Conservation (phyloP, 495 filamentous ascomycete species). For the Neurospora tetraspora region DNA sequence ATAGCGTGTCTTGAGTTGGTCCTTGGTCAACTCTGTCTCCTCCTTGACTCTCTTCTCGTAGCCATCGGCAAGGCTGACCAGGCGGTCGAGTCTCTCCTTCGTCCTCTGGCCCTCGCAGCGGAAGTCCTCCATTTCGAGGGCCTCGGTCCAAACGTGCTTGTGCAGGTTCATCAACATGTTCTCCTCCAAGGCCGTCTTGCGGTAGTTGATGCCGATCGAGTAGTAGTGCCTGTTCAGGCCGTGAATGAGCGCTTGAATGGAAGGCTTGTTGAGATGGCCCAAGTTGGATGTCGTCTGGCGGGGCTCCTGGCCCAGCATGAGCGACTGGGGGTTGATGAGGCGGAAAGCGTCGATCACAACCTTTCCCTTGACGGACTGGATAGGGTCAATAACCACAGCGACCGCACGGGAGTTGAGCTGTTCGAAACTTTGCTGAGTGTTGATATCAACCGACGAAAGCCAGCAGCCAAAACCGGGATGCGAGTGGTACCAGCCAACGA, state of each 20-base stretch:
- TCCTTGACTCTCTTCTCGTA: slow-evolving; percentile 99
- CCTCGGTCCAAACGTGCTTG: slow-evolving; percentile 99
- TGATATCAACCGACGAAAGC: slow-evolving; percentile 98
- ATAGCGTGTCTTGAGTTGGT: slow-evolving; percentile 97
- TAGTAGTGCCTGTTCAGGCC: slow-evolving; percentile 98
- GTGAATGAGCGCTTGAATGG: slow-evolving; percentile 97
- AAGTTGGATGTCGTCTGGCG: slow-evolving; percentile 96
- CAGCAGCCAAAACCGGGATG: slow-evolving; percentile 99
- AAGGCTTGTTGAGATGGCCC: slow-evolving; percentile 96
- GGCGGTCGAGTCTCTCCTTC: slow-evolving; percentile 71
- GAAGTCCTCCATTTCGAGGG: slow-evolving; percentile 95
- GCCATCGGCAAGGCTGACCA: slow-evolving; percentile 83
- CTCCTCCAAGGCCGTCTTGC: slow-evolving; percentile 95
- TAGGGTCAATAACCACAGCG: slow-evolving; percentile 95
- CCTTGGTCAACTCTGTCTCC: slow-evolving; percentile 92
- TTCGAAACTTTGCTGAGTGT: slow-evolving; percentile 98
- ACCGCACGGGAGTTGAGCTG: slow-evolving; percentile 93
- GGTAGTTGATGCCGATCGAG: slow-evolving; percentile 94
- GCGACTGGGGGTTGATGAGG: slow-evolving; percentile 95
- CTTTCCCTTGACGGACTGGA: slow-evolving; percentile 98
- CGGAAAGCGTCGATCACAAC: slow-evolving; percentile 99
- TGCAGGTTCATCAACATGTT: slow-evolving; percentile 99
- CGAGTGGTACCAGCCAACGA: slow-evolving; percentile 99
- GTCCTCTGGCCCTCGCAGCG: slow-evolving; percentile 71
- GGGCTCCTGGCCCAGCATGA: slow-evolving; percentile 98